phyloP scores from a whole-genome alignment of 768 basidiomycete species.

The Suillus placidus region DNA sequence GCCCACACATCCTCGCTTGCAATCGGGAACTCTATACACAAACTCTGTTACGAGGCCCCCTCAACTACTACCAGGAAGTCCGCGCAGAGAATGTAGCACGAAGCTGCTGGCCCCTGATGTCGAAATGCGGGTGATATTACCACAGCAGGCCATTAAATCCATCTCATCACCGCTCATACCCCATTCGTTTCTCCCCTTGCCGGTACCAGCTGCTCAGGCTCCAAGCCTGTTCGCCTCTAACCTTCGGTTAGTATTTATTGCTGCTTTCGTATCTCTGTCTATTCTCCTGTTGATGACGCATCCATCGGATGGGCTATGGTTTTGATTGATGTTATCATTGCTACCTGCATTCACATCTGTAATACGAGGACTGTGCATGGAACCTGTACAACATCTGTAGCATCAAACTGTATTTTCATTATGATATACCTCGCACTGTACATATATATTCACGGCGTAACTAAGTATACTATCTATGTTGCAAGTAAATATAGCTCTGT shows the following conservation, averaged over 20 bases:
- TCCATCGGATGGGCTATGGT: neutral
- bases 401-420: slow-evolving; percentile 5
- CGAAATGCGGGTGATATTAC: neutral
- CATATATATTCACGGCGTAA: neutral
- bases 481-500: neutral
- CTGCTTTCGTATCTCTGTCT: neutral
- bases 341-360: neutral
- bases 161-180: slow-evolving; percentile 2
- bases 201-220: slow-evolving; percentile 1
- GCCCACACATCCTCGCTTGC: neutral
- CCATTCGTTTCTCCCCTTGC: neutral
- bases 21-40: slow-evolving; percentile 1
- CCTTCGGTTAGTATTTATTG: neutral
- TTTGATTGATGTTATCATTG: slow-evolving; percentile 2
- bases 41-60: neutral
- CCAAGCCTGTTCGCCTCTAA: neutral
- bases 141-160: slow-evolving; percentile 1
- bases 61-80: neutral
- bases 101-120: neutral
- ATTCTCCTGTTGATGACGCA: neutral
- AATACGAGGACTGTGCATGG: neutral
- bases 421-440: neutral
- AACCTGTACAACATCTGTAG: neutral
- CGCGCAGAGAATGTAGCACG: neutral
- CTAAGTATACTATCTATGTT: neutral